Conservation (phyloP, 371 early-diverging fungal species). For the Parasitella parasitica region DNA sequence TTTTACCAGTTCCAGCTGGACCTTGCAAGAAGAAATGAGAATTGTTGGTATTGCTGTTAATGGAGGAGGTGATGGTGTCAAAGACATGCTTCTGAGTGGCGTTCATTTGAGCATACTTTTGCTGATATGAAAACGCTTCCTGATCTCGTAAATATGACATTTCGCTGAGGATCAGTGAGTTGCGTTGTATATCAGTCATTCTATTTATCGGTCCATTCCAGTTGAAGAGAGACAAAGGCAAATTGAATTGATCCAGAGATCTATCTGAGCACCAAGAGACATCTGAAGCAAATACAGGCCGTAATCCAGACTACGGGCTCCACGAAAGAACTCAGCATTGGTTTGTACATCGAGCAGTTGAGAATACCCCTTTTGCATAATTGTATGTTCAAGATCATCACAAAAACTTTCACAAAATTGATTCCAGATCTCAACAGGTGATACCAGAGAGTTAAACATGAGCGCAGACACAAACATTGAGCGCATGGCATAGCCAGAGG, state of each 20-base stretch:
- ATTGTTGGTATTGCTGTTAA: neutral
- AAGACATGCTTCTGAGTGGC: neutral
- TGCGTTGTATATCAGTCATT: neutral
- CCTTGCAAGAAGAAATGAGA: conserved; percentile 5
- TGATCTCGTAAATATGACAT: neutral
- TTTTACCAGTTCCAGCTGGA: conserved; percentile 9
- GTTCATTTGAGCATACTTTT: neutral
- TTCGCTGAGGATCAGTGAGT: neutral
- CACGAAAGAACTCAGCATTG: neutral
- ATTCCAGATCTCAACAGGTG: neutral
- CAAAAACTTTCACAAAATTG: neutral
- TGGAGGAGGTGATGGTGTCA: neutral
- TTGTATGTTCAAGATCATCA: neutral
- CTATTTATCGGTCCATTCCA: neutral
- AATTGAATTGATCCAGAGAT: neutral
- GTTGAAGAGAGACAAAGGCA: neutral
- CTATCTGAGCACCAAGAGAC: neutral
- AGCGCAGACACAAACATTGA: neutral
- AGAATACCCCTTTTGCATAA: neutral
- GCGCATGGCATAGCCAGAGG: too few relatives aligned
- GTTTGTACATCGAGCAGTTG: neutral
- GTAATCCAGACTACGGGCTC: neutral
- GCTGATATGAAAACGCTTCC: neutral
- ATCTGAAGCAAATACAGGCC: neutral
- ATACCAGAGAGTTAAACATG: neutral